These are phyloP conservation scores for Lachancea cidri DNA, from an alignment of 805 yeast genomes.

Conservation along the genomic window DNA sequence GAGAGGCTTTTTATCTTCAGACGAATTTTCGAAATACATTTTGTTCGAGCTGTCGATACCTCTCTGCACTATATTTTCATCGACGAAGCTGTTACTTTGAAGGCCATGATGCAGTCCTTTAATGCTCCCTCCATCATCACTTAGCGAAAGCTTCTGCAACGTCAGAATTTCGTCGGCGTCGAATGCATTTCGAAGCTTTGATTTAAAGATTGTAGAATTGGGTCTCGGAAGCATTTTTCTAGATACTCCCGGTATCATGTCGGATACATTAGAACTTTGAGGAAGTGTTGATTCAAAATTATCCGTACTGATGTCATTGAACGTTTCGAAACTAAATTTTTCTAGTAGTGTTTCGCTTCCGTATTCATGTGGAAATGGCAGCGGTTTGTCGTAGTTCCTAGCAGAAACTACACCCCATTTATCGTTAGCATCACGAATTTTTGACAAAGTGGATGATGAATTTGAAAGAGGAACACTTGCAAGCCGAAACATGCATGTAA, in stretches of 20 bases:
- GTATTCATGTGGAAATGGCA: slow-evolving; percentile 12
- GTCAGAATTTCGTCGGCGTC: background rate
- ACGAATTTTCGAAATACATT: no score
- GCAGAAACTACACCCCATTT: slow-evolving; percentile 22
- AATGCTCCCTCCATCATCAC: background rate
- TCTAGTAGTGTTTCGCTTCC: slow-evolving; percentile 6
- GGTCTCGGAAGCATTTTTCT: background rate
- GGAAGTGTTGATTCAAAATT: background rate
- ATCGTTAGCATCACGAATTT: slow-evolving; percentile 17
- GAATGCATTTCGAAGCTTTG: background rate
- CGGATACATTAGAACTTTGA: no score
- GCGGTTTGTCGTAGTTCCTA: slow-evolving; percentile 20
- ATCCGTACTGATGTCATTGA: background rate
- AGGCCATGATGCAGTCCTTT: background rate
- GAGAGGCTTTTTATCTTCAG: background rate
- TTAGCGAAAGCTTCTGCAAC: background rate
- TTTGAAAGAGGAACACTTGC: slow-evolving; percentile 5
- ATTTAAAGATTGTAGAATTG: no score
- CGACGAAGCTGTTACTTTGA: no score
- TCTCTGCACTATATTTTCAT: no score
- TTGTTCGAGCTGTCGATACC: no score
- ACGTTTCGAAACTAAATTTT: slow-evolving; percentile 6
- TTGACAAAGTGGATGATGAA: slow-evolving; percentile 9
- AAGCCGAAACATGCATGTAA: slow-evolving; percentile 6
- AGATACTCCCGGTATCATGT: background rate